Evolutionary conservation across 2,329 filamentous ascomycete genomes (phyloP), one percentile per base, ranked within the genome.

Genomic region (Beauveria sp.): DNA sequence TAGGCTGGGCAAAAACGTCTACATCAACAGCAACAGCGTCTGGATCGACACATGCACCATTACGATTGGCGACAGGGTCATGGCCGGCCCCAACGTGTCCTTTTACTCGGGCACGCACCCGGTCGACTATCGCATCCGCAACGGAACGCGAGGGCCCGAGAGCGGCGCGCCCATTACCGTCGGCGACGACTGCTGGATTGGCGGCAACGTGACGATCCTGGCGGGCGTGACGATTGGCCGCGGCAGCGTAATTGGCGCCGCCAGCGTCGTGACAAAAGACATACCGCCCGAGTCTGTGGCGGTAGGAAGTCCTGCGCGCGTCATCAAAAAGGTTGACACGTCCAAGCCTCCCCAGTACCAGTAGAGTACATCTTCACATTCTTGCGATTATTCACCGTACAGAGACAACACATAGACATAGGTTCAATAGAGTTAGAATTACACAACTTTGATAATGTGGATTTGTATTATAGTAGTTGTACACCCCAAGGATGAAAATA

Each of bases 121-220:
- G 1, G 74, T 92, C 0, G 90, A 96, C 67, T 89, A 90, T 0
- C 80, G 80, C 0, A 66, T 93, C 5, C 84, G 91, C 34, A 88
- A 93, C 68, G 91, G 91, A 1, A 86, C 82, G 0, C 79, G 82
- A 16, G 91, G 91, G 0, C 91, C 91, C 0, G 92, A 96, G 72
- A 69, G 77, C 9, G 92, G 91, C 0, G 85, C 83, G 66, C 83
- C 88, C 10, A 90, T 96, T 64, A 81, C 78, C 40, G 85, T 96
- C 58, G 90, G 87, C 0, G 87, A 91, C 65, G 91, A 96, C 75
- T 90, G 89, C 74, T 91, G 90, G 90, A 74, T 93, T 34, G 89
- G 87, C 1, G 89, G 89, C 0, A 87, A 86, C 68, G 86, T 85
- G 5, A 84, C 79, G 24, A 83, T 96, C 20, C 76, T 93, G 49